Conservation (phyloP, 78 protist species). For the Dictyostelium intermedium region DNA sequence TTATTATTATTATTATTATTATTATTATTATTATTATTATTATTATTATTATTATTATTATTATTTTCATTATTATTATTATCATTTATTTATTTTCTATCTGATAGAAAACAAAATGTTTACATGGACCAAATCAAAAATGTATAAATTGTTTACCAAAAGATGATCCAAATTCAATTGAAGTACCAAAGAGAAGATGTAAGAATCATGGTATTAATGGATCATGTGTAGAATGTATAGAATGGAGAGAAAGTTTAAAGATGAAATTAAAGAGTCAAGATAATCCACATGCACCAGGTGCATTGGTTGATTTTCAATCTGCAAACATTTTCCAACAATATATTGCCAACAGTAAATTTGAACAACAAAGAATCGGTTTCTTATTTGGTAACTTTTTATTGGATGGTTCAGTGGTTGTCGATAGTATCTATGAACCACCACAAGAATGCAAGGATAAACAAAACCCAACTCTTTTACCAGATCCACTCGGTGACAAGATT, state of each 20-base stretch:
- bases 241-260: slow-evolving; percentile 72
- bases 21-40: too few relatives aligned
- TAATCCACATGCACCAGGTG: slow-evolving; percentile 58
- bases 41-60: too few relatives aligned
- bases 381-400: slow-evolving; percentile 51
- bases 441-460: slow-evolving; percentile 25
- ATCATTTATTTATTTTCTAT: not conserved
- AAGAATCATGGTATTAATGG: slow-evolving; percentile 70
- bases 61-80: not conserved
- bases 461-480: not conserved
- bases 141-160: slow-evolving; percentile 75
- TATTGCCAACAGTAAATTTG: not conserved
- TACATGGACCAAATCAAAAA: slow-evolving; percentile 72
- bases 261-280: slow-evolving; percentile 72
- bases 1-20: too few relatives aligned
- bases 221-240: slow-evolving; percentile 68
- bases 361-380: slow-evolving; percentile 48
- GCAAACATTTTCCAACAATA: slow-evolving; percentile 71
- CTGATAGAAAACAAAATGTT: slow-evolving; percentile 40
- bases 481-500: slow-evolving; percentile 20
- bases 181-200: slow-evolving; percentile 55
- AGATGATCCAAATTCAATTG: slow-evolving; percentile 61
- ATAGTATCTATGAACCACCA: slow-evolving; percentile 68
- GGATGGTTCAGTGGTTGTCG: slow-evolving; percentile 33
- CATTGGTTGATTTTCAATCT: not conserved